These are phyloP conservation scores for Eutypa lata DNA, from an alignment of 2,329 filamentous ascomycete species.

Conservation along the genomic window DNA sequence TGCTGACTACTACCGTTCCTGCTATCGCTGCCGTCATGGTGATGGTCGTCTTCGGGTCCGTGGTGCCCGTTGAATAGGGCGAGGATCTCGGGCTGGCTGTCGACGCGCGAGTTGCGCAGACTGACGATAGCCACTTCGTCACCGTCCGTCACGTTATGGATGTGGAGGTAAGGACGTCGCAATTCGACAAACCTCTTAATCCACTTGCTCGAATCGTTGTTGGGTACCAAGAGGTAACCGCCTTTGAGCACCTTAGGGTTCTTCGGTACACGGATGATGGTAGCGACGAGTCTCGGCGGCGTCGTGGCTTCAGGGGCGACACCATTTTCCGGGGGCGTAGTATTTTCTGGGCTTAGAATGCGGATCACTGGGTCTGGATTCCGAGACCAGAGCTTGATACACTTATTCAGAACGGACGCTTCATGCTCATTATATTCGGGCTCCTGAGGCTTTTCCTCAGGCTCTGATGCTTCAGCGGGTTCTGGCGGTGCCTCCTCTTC, in stretches of 20 bases:
- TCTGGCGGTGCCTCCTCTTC: constrained; percentile 21
- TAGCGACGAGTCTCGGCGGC: constrained; percentile 68
- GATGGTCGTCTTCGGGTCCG: constrained; percentile 4
- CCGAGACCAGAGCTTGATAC: constrained; percentile 62
- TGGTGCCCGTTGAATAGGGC: constrained; percentile 54
- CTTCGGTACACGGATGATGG: constrained; percentile 74
- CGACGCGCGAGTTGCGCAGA: constrained; percentile 83
- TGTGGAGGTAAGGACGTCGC: constrained; percentile 84
- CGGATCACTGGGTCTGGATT: constrained; percentile 54
- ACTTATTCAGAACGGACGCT: constrained; percentile 48
- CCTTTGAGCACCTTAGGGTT: constrained; percentile 79
- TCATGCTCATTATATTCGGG: constrained; percentile 47
- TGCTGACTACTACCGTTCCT: constrained; percentile 12
- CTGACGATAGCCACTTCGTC: constrained; percentile 91
- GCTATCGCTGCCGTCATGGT: constrained; percentile 15
- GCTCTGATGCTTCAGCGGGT: constrained; percentile 16
- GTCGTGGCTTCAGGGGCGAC: constrained; percentile 43
- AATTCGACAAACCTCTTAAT: constrained; percentile 91
- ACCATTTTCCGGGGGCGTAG: constrained; percentile 66
- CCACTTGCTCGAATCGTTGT: constrained; percentile 80
- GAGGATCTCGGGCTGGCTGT: constrained; percentile 85
- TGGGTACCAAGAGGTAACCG: constrained; percentile 83
- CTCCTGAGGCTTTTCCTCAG: constrained; percentile 15
- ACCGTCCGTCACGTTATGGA: constrained; percentile 80
- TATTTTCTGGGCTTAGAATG: constrained; percentile 59